Base-by-base conservation (phyloP, 768 basidiomycete genomes). In the Leccinum truebloodii region DNA sequence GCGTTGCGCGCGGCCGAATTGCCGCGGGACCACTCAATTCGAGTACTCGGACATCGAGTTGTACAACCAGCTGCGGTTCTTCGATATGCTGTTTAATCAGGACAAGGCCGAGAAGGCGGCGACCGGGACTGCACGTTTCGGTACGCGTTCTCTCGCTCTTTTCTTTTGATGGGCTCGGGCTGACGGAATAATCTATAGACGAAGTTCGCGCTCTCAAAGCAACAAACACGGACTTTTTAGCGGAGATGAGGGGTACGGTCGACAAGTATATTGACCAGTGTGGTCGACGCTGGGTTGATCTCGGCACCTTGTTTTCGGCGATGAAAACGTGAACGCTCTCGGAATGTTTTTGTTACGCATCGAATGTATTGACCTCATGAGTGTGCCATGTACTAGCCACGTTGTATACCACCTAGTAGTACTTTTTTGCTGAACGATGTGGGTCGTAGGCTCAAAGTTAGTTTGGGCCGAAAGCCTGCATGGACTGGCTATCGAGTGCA, bases 51-150 rank as follows among this genome's bases (percentile, higher is more conserved):
- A 98, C 70, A 77, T 81, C 9, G 83, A 86, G 65, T 77, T 99
- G 41, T 98, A 98, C 74, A 92, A 90, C 63, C 97, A 99, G 73
- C 79, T 99, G 35, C 77, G 94, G 52, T 98, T 88, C 77, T 95
- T 87, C 74, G 74, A 79, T 35, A 87, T 82, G 61, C 78, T 98
- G 6, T 96, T 99, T 68, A 86, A 96, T 68, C 71, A 75, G 1
- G 81, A 88, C n/a, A 89, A 86, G 68, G 87, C 84, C 12, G 62
- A 82, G 22, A 83, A 82, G 49, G 74, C 79, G 1, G 79, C 83
- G 2, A 78, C 77, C 57, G 85, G 85, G 1, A 78, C 78, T 2
- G 71, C 75, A 48, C 75, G 77, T 52, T 66, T 68, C 59, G 79
- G 82, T 83, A 58, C 14, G 77, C 56, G 20, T 18, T 52, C 28